These are phyloP conservation scores for Tetrapyrgos nigripes DNA, from an alignment of 1,284 basidiomycete species.

Conservation along the genomic window DNA sequence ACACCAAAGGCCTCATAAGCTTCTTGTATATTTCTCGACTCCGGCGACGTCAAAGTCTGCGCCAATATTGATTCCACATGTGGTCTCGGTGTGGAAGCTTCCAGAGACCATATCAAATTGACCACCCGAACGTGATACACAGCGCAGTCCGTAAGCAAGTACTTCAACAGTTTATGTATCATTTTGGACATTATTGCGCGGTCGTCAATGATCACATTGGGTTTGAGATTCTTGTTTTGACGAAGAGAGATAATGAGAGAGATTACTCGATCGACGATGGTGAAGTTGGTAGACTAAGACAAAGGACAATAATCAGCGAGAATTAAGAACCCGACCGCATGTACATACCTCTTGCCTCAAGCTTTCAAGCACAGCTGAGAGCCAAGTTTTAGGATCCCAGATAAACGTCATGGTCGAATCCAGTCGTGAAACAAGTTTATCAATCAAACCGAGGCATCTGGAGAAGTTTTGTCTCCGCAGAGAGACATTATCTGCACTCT, in stretches of 20 bases:
- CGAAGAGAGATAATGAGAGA: constrained; percentile 65
- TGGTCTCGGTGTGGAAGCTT: constrained; percentile 64
- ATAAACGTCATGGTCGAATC: constrained; percentile 44
- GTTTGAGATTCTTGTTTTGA: constrained; percentile 54
- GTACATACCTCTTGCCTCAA: constrained; percentile 59
- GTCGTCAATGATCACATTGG: constrained; percentile 60
- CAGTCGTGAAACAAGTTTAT: constrained; percentile 52
- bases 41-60: constrained; percentile 65
- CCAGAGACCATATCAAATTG: constrained; percentile 87
- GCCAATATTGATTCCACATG: constrained; percentile 83
- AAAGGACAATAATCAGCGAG: neutral
- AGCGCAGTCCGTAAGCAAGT: constrained; percentile 71
- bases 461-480: constrained; percentile 55
- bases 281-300: constrained; percentile 66
- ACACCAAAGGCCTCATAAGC: constrained; percentile 91
- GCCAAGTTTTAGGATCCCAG: constrained; percentile 68
- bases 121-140: constrained; percentile 86
- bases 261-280: constrained; percentile 69
- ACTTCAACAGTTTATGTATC: constrained; percentile 75
- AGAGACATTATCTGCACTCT: constrained; percentile 31
- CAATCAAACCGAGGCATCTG: constrained; percentile 55
- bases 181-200: constrained; percentile 61
- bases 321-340: neutral
- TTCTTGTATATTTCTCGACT: constrained; percentile 55
- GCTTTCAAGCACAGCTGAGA: constrained; percentile 52